Evolutionary conservation across 2,329 filamentous ascomycete species (phyloP).

Genomic region (Colletotrichum sp.): DNA sequence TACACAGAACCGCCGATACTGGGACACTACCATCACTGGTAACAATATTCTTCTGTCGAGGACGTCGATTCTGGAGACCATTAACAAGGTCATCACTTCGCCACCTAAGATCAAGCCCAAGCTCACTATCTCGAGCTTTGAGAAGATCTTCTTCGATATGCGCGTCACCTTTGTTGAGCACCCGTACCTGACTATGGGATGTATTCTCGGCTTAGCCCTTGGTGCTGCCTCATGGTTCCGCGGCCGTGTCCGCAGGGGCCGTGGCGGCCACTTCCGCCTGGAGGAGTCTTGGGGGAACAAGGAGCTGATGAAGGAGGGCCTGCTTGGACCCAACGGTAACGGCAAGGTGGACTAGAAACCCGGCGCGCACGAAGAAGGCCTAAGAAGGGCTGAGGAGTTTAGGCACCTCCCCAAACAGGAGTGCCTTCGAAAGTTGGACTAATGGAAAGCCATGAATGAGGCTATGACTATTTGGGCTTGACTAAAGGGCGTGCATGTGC

Average conservation of each 20-base stretch:
- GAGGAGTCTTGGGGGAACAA: conserved; percentile 58
- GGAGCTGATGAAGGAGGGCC: conserved; percentile 68
- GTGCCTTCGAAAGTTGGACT: conserved; percentile 18
- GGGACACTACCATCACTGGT: conserved; percentile 89
- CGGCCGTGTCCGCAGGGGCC: conserved; percentile 55
- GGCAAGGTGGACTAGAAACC: conserved; percentile 54
- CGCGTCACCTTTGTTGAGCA: conserved; percentile 62
- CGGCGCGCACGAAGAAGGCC: background rate
- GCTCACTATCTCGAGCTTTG: conserved; percentile 74
- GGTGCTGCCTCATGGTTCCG: conserved; percentile 58
- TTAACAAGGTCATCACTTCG: conserved; percentile 71
- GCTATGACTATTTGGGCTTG: conserved; percentile 12
- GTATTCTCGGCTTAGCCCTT: conserved; percentile 61
- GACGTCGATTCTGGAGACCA: conserved; percentile 87
- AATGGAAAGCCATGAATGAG: conserved; percentile 20
- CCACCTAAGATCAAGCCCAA: conserved; percentile 77
- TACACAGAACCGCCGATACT: conserved; percentile 85
- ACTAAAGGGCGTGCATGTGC: background rate
- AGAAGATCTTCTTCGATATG: conserved; percentile 74
- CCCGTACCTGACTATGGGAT: conserved; percentile 60
- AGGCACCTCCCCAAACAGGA: background rate
- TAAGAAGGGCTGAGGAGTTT: conserved; percentile 7
- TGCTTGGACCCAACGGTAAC: conserved; percentile 52
- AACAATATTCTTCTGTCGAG: conserved; percentile 89
- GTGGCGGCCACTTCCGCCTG: conserved; percentile 65